A percentile compares a stretch with the other conserved stretches of the same genome.
phyloP scores from a whole-genome alignment of 805 yeast genomes.

The Blastobotrys peoriensis region DNA sequence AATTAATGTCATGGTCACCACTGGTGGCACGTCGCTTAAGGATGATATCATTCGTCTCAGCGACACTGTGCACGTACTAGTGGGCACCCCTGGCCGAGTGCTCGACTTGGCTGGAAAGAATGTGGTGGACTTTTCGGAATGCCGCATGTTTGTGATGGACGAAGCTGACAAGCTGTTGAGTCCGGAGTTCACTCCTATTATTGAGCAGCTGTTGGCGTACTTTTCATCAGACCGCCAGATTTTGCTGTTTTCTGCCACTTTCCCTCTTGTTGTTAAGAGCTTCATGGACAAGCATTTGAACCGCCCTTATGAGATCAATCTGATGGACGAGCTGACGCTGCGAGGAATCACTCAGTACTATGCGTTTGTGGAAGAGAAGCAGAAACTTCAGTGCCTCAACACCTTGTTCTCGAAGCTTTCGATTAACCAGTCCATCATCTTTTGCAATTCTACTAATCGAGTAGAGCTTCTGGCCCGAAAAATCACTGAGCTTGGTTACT shows the following conservation, averaged over 20 bases:
- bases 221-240: conserved; percentile 81
- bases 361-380: conserved; percentile 97
- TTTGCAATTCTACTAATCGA: conserved; percentile 94
- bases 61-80: conserved; percentile 89
- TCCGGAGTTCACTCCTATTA: conserved; percentile 79
- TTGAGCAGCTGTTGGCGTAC: conserved; percentile 77
- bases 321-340: conserved; percentile 95
- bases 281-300: conserved; percentile 87
- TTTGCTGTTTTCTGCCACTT: conserved; percentile 87
- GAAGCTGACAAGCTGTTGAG: conserved; percentile 97
- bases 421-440: conserved; percentile 93
- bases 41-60: conserved; percentile 91
- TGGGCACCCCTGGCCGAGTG: conserved; percentile 97
- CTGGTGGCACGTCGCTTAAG: conserved; percentile 92
- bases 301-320: conserved; percentile 90
- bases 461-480: conserved; percentile 94
- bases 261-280: conserved; percentile 87
- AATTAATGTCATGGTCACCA: conserved; percentile 92
- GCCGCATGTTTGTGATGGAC: conserved; percentile 91
- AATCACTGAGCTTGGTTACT: conserved; percentile 92
- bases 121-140: conserved; percentile 79
- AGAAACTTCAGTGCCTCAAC: conserved; percentile 92
- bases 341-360: conserved; percentile 96
- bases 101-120: conserved; percentile 86
- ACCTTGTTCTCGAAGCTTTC: conserved; percentile 90